These are phyloP conservation scores for Neofusicoccum kwambonambiense DNA, from an alignment of 2,329 filamentous ascomycete species.

Conservation along the genomic window DNA sequence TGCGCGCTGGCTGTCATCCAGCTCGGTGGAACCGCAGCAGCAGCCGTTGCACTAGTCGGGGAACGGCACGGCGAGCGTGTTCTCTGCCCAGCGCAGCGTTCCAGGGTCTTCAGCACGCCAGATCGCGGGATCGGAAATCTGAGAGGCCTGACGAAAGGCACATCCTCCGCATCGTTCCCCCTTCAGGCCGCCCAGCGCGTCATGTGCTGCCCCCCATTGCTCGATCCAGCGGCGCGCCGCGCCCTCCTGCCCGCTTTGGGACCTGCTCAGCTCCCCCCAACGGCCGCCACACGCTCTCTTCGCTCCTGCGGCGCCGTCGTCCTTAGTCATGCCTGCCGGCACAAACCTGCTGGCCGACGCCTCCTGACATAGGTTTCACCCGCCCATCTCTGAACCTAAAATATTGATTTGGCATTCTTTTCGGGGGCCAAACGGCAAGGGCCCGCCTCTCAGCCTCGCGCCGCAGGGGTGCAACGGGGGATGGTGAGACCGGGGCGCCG, in stretches of 20 bases:
- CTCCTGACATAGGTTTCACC: slow-evolving; percentile 12
- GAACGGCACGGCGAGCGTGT: slow-evolving; percentile 16
- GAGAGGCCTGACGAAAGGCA: slow-evolving; percentile 12
- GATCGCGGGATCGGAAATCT: slow-evolving; percentile 18
- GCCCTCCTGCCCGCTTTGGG: slow-evolving; percentile 12
- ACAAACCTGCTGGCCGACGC: neutral
- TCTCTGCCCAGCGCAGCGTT: slow-evolving; percentile 7
- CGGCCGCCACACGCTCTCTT: slow-evolving; percentile 8
- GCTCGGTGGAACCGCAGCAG: slow-evolving; percentile 17
- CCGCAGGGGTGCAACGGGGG: slow-evolving; percentile 9
- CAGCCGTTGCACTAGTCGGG: slow-evolving; percentile 17
- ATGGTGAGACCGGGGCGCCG: slow-evolving; percentile 9
- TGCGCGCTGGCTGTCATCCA: slow-evolving; percentile 14
- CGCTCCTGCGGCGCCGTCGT: neutral
- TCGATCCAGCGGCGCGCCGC: slow-evolving; percentile 1
- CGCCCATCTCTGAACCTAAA: slow-evolving; percentile 3
- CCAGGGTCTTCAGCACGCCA: slow-evolving; percentile 17
- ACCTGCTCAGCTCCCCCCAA: slow-evolving; percentile 13
- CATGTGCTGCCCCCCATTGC: neutral
- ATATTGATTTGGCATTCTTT: slow-evolving; percentile 17
- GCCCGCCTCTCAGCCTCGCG: slow-evolving; percentile 3
- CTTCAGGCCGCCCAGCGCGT: slow-evolving; percentile 15
- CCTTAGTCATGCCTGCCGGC: neutral
- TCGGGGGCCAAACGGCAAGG: neutral
- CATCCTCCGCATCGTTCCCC: slow-evolving; percentile 16